Evolutionary conservation across 75 land plant genomes (phyloP).

Genomic region (Pinus albicaulis): DNA sequence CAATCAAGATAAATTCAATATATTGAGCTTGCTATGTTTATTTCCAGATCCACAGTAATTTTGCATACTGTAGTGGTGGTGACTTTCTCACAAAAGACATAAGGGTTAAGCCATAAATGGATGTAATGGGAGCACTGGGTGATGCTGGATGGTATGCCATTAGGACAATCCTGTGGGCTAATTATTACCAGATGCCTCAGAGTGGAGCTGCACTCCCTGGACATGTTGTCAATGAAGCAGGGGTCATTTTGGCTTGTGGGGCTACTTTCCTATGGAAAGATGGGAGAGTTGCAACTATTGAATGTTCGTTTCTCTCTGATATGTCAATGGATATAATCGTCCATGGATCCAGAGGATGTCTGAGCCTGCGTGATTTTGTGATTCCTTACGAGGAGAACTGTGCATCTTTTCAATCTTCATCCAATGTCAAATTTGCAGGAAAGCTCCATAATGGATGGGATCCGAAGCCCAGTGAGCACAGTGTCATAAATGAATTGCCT

Average conservation of each 20-base stretch:
- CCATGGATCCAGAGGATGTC: constrained; percentile 35
- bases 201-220: constrained; percentile 48
- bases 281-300: constrained; percentile 63
- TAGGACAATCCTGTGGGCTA: constrained; percentile 65
- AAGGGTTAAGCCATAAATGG: constrained; percentile 76
- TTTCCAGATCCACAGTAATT: constrained; percentile 42
- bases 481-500: constrained; percentile 24
- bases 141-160: constrained; percentile 89
- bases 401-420: constrained; percentile 19
- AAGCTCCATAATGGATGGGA: constrained; percentile 23
- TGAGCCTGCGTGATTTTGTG: constrained; percentile 54
- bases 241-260: constrained; percentile 57
- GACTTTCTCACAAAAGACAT: constrained; percentile 64
- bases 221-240: constrained; percentile 52
- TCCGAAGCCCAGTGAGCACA: constrained; percentile 31
- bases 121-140: constrained; percentile 76
- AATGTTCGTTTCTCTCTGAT: constrained; percentile 61
- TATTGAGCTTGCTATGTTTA: background rate
- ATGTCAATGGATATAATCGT: constrained; percentile 56
- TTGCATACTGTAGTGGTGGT: constrained; percentile 14
- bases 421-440: constrained; percentile 15
- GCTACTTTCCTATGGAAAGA: constrained; percentile 64
- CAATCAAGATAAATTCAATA: no score
- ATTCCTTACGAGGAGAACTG: constrained; percentile 46
- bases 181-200: constrained; percentile 58